These are phyloP conservation scores for Saccharomycopsis selenospora DNA, from an alignment of 805 yeast species.

Conservation along the genomic window DNA sequence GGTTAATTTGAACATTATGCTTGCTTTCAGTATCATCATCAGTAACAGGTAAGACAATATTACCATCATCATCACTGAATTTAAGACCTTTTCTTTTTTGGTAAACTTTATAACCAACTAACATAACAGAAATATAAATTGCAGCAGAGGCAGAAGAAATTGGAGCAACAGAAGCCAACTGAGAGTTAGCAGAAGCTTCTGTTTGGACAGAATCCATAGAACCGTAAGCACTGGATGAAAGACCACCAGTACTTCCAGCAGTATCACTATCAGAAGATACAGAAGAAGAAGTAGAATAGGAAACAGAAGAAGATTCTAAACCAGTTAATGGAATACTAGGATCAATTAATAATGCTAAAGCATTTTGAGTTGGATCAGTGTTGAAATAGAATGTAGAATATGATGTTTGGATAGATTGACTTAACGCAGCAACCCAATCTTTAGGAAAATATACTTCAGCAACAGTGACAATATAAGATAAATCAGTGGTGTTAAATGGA, in stretches of 20 bases:
- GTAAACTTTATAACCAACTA: constrained; percentile 27
- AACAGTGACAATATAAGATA: constrained; percentile 70
- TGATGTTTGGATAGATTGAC: constrained; percentile 22
- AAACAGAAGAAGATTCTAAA: constrained; percentile 23
- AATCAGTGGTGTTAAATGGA: constrained; percentile 57
- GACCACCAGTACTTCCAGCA: constrained; percentile 18
- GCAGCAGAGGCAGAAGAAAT: constrained; percentile 21
- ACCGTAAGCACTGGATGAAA: constrained; percentile 19
- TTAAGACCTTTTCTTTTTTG: constrained; percentile 21
- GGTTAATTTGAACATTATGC: constrained; percentile 15
- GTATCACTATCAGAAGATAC: constrained; percentile 15
- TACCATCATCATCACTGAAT: constrained; percentile 15
- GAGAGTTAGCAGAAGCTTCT: constrained; percentile 27
- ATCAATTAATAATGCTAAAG: constrained; percentile 68
- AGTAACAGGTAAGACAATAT: constrained; percentile 18
- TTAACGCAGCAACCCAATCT: constrained; percentile 33
- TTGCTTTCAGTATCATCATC: constrained; percentile 13
- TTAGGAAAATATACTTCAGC: constrained; percentile 82
- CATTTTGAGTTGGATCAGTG: constrained; percentile 44
- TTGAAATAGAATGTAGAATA: constrained; percentile 57
- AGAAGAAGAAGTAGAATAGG: constrained; percentile 3
- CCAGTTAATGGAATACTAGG: constrained; percentile 53
- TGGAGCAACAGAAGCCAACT: constrained; percentile 24
- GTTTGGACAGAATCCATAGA: constrained; percentile 24
- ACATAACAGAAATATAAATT: constrained; percentile 21